Percentiles rank a stretch among this genome's conserved stretches.
These are phyloP conservation scores for Holtermannia corniformis DNA, from an alignment of 768 basidiomycete genomes.

Conservation along the genomic window DNA sequence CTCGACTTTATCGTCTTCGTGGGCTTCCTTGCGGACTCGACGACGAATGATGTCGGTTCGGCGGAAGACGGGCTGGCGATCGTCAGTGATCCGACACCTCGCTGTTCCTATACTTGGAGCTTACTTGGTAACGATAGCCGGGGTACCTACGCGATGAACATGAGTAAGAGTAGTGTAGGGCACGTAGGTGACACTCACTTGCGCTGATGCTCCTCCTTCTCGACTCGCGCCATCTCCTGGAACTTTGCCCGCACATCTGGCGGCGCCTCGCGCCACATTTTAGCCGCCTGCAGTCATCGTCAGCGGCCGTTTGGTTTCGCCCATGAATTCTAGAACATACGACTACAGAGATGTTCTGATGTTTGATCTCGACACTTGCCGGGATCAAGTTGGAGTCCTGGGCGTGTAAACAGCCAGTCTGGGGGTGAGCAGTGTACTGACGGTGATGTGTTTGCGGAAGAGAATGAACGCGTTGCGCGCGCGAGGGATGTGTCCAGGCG, in stretches of 20 bases:
- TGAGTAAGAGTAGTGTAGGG: not conserved
- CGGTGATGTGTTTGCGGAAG: slow-evolving; percentile 41
- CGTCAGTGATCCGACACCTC: too few relatives aligned
- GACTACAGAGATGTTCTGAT: slow-evolving; percentile 42
- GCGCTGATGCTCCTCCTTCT: slow-evolving; percentile 42
- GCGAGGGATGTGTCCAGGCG: slow-evolving; percentile 40
- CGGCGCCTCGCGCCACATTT: slow-evolving; percentile 41
- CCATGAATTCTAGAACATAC: slow-evolving; percentile 8
- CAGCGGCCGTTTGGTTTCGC: not conserved
- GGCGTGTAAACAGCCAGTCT: not conserved
- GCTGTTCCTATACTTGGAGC: too few relatives aligned
- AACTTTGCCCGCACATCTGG: slow-evolving; percentile 38
- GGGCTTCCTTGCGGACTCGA: slow-evolving; percentile 38
- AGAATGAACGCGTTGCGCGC: slow-evolving; percentile 43
- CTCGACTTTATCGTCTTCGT: slow-evolving; percentile 41
- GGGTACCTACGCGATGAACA: slow-evolving; percentile 26
- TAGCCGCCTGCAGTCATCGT: slow-evolving; percentile 33
- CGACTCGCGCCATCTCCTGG: slow-evolving; percentile 32
- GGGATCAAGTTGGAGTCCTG: slow-evolving; percentile 40
- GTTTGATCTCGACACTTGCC: slow-evolving; percentile 38
- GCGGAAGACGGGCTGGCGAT: slow-evolving; percentile 33
- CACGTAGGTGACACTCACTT: slow-evolving; percentile 9
- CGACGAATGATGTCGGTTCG: slow-evolving; percentile 39
- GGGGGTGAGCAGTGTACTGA: slow-evolving; percentile 2
- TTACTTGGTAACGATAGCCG: slow-evolving; percentile 34